Conservation (phyloP, 108 stramenopile species). For the Fragilariopsis cylindrus region DNA sequence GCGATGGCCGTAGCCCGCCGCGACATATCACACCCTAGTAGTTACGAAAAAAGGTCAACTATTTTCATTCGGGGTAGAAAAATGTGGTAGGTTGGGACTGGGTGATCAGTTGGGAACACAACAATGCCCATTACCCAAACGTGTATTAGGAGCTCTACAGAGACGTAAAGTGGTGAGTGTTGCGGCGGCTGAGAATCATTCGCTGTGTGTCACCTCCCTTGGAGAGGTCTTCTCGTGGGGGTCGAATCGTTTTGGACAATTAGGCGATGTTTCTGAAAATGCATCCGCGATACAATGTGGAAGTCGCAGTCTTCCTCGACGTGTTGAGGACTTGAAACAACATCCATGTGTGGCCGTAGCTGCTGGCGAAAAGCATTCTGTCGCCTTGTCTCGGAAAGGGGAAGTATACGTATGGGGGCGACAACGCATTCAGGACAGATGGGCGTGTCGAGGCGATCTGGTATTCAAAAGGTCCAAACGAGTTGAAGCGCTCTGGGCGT, state of each 20-base stretch:
- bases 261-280: slow-evolving; percentile 37
- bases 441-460: slow-evolving; percentile 43
- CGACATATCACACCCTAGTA: slow-evolving; percentile 79
- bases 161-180: slow-evolving; percentile 57
- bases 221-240: slow-evolving; percentile 81
- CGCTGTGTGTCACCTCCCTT: slow-evolving; percentile 60
- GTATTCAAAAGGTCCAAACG: slow-evolving; percentile 54
- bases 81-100: slow-evolving; percentile 75
- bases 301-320: slow-evolving; percentile 55
- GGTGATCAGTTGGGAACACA: slow-evolving; percentile 51
- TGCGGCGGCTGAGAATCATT: slow-evolving; percentile 86
- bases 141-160: slow-evolving; percentile 59
- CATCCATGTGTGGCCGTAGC: slow-evolving; percentile 67
- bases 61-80: slow-evolving; percentile 78
- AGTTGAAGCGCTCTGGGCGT: slow-evolving; percentile 69
- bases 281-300: neutral
- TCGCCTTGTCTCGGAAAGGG: slow-evolving; percentile 67
- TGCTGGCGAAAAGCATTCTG: slow-evolving; percentile 78
- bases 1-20: slow-evolving; percentile 74
- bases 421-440: slow-evolving; percentile 78
- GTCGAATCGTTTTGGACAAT: slow-evolving; percentile 81
- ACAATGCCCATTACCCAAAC: slow-evolving; percentile 64
- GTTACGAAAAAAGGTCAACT: slow-evolving; percentile 63
- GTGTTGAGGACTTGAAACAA: slow-evolving; percentile 70
- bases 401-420: slow-evolving; percentile 87